phyloP scores from a whole-genome alignment of 2,329 filamentous ascomycete genomes.

The Cadophora luteo-olivacea region DNA sequence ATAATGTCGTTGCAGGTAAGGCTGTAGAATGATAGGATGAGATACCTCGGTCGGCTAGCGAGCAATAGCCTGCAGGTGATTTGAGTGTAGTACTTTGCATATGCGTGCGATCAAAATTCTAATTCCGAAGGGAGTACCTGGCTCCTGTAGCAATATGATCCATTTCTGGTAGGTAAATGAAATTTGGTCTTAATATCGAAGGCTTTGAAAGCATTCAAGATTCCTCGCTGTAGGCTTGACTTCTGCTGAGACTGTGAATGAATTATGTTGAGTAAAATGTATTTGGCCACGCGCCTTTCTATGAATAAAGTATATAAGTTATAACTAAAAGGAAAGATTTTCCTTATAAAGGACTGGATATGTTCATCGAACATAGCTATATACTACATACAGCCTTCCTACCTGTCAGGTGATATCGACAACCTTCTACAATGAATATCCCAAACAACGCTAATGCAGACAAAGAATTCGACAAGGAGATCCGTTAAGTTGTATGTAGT shows the following conservation, averaged over 20 bases:
- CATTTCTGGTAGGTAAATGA: no score
- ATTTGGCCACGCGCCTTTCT: slow-evolving; percentile 7
- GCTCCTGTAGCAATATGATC: neutral
- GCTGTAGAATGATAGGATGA: slow-evolving; percentile 15
- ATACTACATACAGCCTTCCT: slow-evolving; percentile 17
- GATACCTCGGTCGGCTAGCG: neutral
- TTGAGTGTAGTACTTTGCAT: neutral
- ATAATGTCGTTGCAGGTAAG: slow-evolving; percentile 7
- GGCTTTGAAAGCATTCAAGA: no score
- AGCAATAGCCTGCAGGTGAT: slow-evolving; percentile 1
- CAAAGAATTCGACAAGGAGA: slow-evolving; percentile 26
- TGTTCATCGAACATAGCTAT: slow-evolving; percentile 14
- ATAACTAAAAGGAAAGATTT: slow-evolving; percentile 3
- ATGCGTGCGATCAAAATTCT: neutral
- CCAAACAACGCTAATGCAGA: slow-evolving; percentile 28
- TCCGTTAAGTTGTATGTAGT: slow-evolving; percentile 26
- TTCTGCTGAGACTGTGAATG: no score
- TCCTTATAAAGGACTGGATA: slow-evolving; percentile 6
- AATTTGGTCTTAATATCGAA: no score
- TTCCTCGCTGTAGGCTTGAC: no score
- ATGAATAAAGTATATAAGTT: slow-evolving; percentile 17
- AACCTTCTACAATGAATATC: slow-evolving; percentile 6
- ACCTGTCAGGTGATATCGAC: slow-evolving; percentile 2
- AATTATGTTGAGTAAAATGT: slow-evolving; percentile 3
- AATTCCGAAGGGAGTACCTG: neutral